Base-by-base conservation (phyloP, 495 filamentous ascomycete species). In the Trichoderma parareesei region DNA sequence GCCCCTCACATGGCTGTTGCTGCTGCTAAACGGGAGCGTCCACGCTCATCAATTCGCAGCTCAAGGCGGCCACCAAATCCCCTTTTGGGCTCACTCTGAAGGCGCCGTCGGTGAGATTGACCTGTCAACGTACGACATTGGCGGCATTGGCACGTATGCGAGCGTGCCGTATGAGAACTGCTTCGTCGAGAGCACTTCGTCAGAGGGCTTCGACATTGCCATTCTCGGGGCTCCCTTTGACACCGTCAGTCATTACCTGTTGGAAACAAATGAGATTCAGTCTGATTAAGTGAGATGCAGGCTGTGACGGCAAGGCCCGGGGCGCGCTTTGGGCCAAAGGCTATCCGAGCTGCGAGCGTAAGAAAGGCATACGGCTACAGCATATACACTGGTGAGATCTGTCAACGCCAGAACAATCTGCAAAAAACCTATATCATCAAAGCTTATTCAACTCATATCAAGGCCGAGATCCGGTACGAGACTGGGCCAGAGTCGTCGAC, bases 271-370 rank as follows among this genome's bases (percentile, higher is more conserved):
- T 35, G 6, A 41, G 8, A 18, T 18, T 49, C 8, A 9, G 16
- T 27, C n/a, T 49, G 18, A 49, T 9, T 49, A 18, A 18, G 16
- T 49, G 46, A 9, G 9, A n/a, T 18, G 1, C 11, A 75, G 73
- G 69, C 70, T 1, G 71, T 73, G 27, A 74, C 73, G 6, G 69
- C 67, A 48, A 67, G 91, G 66, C 91, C 91, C 5, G 91, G 91
- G 61, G 91, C 90, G 42, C 83, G 91, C 41, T 96, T 92, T 68
- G 91, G 91, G 2, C 91, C 91, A 11, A 85, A 81, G 61, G 89
- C 88, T 37, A 94, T 94, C 70, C 82, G 91, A 73, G 85, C 91
- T 82, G 90, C 90, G 76, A 75, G 73, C 60, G 61, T 67, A 62
- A 64, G 73, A 18, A 73, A 70, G 61, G 57, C 53, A 10, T 57